phyloP scores from a whole-genome alignment of 352 stramenopile genomes.

The Pythium graminicola region DNA sequence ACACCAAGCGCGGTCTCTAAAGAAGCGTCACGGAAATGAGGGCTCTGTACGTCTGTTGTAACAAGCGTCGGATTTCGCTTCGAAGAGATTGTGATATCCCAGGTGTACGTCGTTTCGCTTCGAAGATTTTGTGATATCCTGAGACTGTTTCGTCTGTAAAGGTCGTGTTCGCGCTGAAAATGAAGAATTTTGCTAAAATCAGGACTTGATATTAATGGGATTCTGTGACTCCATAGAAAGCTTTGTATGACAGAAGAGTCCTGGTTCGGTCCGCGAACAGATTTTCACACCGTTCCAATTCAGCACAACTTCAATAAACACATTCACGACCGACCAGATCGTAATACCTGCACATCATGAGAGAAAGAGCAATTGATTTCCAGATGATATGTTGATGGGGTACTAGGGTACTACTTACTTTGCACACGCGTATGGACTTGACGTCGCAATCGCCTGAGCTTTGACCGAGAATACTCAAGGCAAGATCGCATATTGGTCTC shows the following conservation, averaged over 20 bases:
- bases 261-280: neutral
- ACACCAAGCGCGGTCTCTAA: neutral
- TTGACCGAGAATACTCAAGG: neutral
- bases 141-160: no score
- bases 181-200: no score
- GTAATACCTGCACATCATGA: neutral
- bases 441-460: neutral
- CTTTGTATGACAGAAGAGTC: neutral
- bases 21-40: neutral
- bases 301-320: neutral
- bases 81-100: neutral
- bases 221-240: neutral
- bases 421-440: neutral
- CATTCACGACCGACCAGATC: neutral
- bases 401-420: neutral
- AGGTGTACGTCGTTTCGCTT: no score
- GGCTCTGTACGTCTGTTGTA: neutral
- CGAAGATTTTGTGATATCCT: no score
- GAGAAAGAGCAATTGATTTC: neutral
- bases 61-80: neutral
- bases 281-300: neutral
- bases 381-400: no score
- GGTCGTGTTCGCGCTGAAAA: no score
- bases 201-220: no score
- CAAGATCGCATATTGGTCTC: neutral